A percentile compares a stretch with the other conserved stretches of the same genome.
Conservation (phyloP, 169 alveolate species). For the Pseudocohnilembus persalinus region DNA sequence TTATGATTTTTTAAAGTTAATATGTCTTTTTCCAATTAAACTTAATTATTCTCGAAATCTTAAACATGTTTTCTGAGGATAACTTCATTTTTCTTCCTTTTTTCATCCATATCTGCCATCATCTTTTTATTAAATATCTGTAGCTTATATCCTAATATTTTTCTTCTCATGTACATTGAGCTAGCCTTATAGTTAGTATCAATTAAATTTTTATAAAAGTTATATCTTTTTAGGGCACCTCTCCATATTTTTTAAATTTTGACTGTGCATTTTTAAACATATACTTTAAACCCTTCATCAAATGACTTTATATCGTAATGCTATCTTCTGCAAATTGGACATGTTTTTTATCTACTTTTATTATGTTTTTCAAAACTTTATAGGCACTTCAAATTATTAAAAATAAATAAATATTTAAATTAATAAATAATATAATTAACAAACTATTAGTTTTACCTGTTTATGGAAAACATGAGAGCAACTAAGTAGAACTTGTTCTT, state of each 20-base stretch:
- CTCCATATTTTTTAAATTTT: slow-evolving; percentile 24
- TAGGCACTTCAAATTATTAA: neutral
- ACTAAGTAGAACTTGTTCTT: slow-evolving; percentile 18
- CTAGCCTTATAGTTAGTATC: slow-evolving; percentile 13
- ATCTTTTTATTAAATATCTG: slow-evolving; percentile 4
- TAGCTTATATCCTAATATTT: slow-evolving; percentile 21
- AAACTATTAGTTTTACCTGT: neutral
- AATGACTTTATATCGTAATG: slow-evolving; percentile 21
- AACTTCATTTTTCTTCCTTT: neutral
- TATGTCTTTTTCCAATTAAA: neutral
- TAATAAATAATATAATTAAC: too few relatives aligned
- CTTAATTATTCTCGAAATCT: slow-evolving; percentile 2
- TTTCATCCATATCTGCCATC: slow-evolving; percentile 7
- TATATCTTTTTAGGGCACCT: slow-evolving; percentile 13
- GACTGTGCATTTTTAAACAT: slow-evolving; percentile 4
- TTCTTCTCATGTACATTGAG: slow-evolving; percentile 12
- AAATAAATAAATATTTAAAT: too few relatives aligned
- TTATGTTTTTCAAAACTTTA: slow-evolving; percentile 31
- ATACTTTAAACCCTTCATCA: slow-evolving; percentile 30
- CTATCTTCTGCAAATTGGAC: slow-evolving; percentile 35
- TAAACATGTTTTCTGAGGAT: neutral
- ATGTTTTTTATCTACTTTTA: slow-evolving; percentile 25
- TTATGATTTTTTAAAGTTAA: neutral
- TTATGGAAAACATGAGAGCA: slow-evolving; percentile 38
- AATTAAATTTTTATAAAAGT: slow-evolving; percentile 4